Percentiles rank a stretch among this genome's conserved stretches.
These are phyloP conservation scores for Pseudonitzschia pungens DNA, from an alignment of 108 stramenopile species.

Conservation along the genomic window DNA sequence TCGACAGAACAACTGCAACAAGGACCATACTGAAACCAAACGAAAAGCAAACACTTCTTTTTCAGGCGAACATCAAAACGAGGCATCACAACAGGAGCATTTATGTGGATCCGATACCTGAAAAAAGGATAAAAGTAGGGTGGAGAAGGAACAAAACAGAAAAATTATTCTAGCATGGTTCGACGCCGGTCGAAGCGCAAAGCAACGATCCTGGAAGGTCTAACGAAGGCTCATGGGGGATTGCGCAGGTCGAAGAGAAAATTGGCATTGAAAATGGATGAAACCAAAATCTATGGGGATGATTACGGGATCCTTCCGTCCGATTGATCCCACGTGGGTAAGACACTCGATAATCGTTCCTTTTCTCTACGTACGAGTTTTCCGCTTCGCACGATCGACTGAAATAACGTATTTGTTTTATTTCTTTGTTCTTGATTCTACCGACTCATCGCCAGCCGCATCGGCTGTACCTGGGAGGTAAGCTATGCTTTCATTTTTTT, in stretches of 20 bases:
- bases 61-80: neutral
- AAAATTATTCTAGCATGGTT: conserved; percentile 14
- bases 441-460: conserved; percentile 49
- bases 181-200: conserved; percentile 55
- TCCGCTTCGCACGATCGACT: neutral
- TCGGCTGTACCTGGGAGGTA: conserved; percentile 84
- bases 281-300: conserved; percentile 66
- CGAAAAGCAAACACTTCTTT: too few species aligned
- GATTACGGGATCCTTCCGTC: conserved; percentile 83
- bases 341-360: neutral
- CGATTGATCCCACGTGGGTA: conserved; percentile 74
- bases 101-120: neutral
- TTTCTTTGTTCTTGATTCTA: neutral
- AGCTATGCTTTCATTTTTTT: conserved; percentile 22
- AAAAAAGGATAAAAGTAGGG: neutral
- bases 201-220: conserved; percentile 32
- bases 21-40: too few species aligned
- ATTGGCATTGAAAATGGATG: conserved; percentile 37
- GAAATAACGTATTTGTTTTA: neutral
- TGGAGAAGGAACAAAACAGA: neutral
- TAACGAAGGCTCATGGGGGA: conserved; percentile 34
- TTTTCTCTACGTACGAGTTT: neutral
- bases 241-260: conserved; percentile 53
- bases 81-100: neutral
- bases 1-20: too few species aligned